Percentiles rank a stretch among this genome's conserved stretches.
Evolutionary conservation across 2,329 filamentous ascomycete genomes (phyloP).

Genomic region (Stylonectria norvegica): DNA sequence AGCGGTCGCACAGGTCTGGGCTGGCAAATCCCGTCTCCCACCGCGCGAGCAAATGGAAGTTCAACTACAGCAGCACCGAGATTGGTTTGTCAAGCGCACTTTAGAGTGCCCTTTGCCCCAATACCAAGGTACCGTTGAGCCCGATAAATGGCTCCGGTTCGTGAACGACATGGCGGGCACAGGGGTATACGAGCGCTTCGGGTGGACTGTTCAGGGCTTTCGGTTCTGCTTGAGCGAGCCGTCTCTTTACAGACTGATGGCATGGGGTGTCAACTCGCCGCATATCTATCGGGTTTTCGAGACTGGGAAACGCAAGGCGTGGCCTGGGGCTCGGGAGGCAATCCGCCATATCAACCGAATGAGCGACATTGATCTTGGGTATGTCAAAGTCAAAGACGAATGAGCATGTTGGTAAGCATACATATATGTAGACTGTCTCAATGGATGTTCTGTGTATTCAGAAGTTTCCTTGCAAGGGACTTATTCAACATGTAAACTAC

Average conservation of each 20-base stretch:
- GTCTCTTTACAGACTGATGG: constrained; percentile 34
- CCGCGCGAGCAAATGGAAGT: constrained; percentile 31
- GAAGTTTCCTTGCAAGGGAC: too few species aligned
- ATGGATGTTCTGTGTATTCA: too few species aligned
- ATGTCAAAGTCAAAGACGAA: constrained; percentile 4
- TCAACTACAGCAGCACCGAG: constrained; percentile 10
- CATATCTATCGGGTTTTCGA: constrained; percentile 39
- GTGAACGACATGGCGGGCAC: constrained; percentile 40
- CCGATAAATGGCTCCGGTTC: constrained; percentile 34
- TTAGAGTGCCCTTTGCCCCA: constrained; percentile 10
- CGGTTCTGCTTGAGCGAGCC: constrained; percentile 37
- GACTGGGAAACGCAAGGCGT: constrained; percentile 35
- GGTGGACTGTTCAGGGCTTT: constrained; percentile 36
- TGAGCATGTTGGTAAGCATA: too few species aligned
- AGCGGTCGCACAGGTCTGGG: constrained; percentile 41
- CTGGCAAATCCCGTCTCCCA: constrained; percentile 35
- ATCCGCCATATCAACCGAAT: constrained; percentile 19
- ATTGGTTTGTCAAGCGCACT: constrained; percentile 14
- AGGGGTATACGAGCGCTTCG: constrained; percentile 37
- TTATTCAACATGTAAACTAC: too few species aligned
- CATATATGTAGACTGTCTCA: too few species aligned
- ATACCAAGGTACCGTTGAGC: constrained; percentile 19
- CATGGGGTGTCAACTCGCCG: constrained; percentile 36
- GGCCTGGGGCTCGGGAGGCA: constrained; percentile 33
- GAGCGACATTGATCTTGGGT: constrained; percentile 13